These are phyloP conservation scores for Exserohilum turcica DNA, from an alignment of 2,329 filamentous ascomycete species.

Conservation along the genomic window DNA sequence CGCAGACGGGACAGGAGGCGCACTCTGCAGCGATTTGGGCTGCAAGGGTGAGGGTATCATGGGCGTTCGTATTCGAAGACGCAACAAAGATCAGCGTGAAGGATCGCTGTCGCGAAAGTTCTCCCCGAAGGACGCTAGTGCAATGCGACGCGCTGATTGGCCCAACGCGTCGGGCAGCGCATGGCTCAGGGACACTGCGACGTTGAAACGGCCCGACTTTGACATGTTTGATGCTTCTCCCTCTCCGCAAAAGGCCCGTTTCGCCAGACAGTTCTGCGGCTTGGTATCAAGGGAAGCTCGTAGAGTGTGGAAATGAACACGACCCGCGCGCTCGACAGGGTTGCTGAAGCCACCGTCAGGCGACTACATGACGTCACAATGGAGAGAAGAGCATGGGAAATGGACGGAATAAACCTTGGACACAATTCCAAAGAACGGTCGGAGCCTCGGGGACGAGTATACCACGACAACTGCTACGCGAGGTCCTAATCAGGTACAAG, in stretches of 20 bases:
- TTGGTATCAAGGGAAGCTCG: not conserved
- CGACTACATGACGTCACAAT: conserved; percentile 5
- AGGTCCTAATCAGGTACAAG: not conserved
- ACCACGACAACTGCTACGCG: not conserved
- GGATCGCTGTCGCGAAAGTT: conserved; percentile 7
- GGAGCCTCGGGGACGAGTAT: too few species aligned
- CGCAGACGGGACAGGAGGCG: not conserved
- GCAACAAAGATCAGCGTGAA: conserved; percentile 12
- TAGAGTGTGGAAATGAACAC: not conserved
- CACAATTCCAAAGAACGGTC: not conserved
- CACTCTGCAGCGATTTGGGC: not conserved
- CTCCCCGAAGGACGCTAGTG: conserved; percentile 3
- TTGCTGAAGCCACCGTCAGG: not conserved
- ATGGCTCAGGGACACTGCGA: conserved; percentile 13
- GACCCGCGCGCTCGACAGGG: conserved; percentile 1
- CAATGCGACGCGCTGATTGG: conserved; percentile 5
- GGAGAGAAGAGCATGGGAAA: not conserved
- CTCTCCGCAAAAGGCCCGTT: conserved; percentile 16
- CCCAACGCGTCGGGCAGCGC: conserved; percentile 4
- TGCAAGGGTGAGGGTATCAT: conserved; percentile 8
- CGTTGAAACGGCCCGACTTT: conserved; percentile 15
- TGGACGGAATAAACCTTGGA: not conserved
- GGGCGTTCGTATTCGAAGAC: conserved; percentile 7
- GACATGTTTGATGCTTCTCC: conserved; percentile 4
- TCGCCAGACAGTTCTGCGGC: conserved; percentile 2